A percentile compares a stretch with the other conserved stretches of the same genome.
phyloP scores from a whole-genome alignment of 2,329 filamentous ascomycete genomes.

The Pleurostoma richardsiae region DNA sequence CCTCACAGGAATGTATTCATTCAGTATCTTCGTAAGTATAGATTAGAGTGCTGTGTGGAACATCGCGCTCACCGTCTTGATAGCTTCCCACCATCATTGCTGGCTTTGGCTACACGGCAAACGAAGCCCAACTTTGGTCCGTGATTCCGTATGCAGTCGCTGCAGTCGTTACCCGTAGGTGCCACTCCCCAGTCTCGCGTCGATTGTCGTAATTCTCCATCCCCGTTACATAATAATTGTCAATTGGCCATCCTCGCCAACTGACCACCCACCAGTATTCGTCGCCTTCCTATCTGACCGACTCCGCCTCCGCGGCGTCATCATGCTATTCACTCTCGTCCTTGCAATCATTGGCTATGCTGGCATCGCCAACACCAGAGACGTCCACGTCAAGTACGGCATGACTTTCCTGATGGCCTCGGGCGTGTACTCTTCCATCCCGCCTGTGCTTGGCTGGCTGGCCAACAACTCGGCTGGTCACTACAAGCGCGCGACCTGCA shows the following conservation, averaged over 20 bases:
- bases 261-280: no score
- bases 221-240: no score
- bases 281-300: not conserved
- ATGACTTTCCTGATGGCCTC: not conserved
- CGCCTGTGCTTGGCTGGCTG: not conserved
- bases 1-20: no score
- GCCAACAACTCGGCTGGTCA: not conserved
- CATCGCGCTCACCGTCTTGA: constrained; percentile 40
- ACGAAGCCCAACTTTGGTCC: constrained; percentile 55
- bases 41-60: no score
- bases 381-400: not conserved
- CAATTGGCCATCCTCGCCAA: no score
- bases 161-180: constrained; percentile 28
- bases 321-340: not conserved
- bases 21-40: constrained; percentile 12
- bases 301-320: not conserved
- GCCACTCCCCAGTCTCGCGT: no score
- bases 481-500: not conserved
- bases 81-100: constrained; percentile 53
- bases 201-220: no score
- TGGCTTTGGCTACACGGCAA: constrained; percentile 41
- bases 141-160: constrained; percentile 58
- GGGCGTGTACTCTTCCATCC: not conserved
- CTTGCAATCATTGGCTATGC: not conserved
- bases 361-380: not conserved